Evolutionary conservation across 78 protist genomes (phyloP), one percentile per base, ranked within the genome.

Genomic region (Speleostelium caveatum): DNA sequence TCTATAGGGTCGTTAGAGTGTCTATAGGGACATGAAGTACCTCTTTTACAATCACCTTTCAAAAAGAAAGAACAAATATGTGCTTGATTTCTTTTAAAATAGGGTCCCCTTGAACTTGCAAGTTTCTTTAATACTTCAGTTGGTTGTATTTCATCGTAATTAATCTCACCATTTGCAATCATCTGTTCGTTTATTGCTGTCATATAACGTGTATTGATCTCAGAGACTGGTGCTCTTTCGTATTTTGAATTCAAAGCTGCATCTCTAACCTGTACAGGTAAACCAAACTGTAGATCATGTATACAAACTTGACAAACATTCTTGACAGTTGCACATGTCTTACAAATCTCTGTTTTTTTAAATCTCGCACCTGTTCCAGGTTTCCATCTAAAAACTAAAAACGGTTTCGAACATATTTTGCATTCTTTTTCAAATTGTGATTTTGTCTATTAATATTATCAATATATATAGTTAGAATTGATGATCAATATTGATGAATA

Each of bases 261-360:
- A 75, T 97, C 98, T 38, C 98, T 74, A 8, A 97, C 96, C 30
- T 97, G 97, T 10, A 95, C 97, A 17, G 98, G 98, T 51, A 97
- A 85, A 17, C 96, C 98, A 65, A 89, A 96, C 28, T 95, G 91
- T 24, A 98, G 93, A 58, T 98, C 99, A 35, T 96, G 88, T 26
- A 98, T 33, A 86, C 99, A 98, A 0, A 95, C 95, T 51, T 98
- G 99, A 83, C 99, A 98, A 0, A 96, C 98, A 69, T 98, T 96
- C 93, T 97, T 97, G 17, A 92, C 35, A 36, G 96, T 93, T 45
- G 98, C 89, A 68, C 99, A 98, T 36, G 96, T 86, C 53, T 92
- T 97, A 87, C 99, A 98, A 28, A 98, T 75, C 62, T 83, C 96
- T n/a, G 98, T 96, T 42, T 77, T 89, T 60, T 94, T 96, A 55